A percentile compares a stretch with the other conserved stretches of the same genome.
phyloP scores from a whole-genome alignment of 768 basidiomycete species.

The Trametes cubensis region DNA sequence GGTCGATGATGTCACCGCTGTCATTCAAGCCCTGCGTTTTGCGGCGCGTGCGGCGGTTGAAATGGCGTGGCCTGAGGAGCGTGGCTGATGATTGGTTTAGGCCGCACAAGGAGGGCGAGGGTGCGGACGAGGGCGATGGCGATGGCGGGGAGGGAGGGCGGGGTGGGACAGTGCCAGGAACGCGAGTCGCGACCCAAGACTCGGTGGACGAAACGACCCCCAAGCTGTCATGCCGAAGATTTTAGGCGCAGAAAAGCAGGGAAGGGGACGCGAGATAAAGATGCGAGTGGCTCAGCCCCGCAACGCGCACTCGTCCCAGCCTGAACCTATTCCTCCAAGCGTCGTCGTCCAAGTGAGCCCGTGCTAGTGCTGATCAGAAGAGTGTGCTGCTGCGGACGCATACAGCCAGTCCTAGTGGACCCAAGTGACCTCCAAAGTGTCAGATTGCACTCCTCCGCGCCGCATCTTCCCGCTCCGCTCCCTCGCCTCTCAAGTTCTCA shows the following conservation, averaged over 20 bases:
- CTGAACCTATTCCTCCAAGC: too few relatives aligned
- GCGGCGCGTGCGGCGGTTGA: not conserved
- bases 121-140: not conserved
- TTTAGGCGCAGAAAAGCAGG: not conserved
- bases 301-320: not conserved
- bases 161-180: too few relatives aligned
- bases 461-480: constrained; percentile 14
- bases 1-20: constrained; percentile 9
- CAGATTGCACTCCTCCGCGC: not conserved
- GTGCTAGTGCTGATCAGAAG: too few relatives aligned
- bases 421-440: too few relatives aligned
- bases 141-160: not conserved
- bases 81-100: not conserved
- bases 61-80: not conserved
- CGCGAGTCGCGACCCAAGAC: too few relatives aligned
- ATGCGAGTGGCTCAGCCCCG: not conserved
- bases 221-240: constrained; percentile 1
- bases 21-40: not conserved
- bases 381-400: too few relatives aligned
- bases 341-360: too few relatives aligned
- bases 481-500: not conserved
- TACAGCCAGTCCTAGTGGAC: too few relatives aligned
- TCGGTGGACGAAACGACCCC: not conserved
- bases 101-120: not conserved
- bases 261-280: not conserved